phyloP scores from a whole-genome alignment of 306 rosid species.

The Pyrus communis region DNA sequence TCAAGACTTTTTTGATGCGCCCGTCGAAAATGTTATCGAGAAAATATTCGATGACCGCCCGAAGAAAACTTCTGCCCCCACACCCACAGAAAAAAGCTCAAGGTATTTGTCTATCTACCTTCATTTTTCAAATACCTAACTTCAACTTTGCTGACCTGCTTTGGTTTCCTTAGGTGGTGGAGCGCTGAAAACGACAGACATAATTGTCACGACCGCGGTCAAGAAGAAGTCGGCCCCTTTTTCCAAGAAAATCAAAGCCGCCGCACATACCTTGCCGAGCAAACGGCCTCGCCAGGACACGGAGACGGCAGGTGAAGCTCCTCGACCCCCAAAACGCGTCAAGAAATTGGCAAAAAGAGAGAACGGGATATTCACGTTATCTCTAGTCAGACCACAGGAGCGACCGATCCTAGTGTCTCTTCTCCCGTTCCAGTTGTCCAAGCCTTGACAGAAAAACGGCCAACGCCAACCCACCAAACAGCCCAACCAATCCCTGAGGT shows the following conservation, averaged over 20 bases:
- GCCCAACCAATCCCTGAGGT: accelerated
- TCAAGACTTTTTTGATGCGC: accelerated
- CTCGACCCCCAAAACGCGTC: accelerated
- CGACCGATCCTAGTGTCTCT: too few species aligned
- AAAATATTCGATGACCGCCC: accelerated
- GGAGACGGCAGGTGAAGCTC: accelerated
- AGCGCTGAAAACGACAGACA: too few species aligned
- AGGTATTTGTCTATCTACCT: too few species aligned
- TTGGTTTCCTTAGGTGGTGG: too few species aligned
- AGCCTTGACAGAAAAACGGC: too few species aligned
- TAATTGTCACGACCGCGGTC: accelerated
- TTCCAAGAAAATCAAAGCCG: accelerated
- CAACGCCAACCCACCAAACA: too few species aligned
- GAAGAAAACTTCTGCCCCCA: accelerated
- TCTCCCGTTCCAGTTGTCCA: accelerated
- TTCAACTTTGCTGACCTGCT: too few species aligned
- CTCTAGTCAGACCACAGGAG: accelerated
- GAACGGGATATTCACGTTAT: too few species aligned
- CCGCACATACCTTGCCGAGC: accelerated
- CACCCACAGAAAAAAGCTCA: accelerated
- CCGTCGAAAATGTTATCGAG: too few species aligned
- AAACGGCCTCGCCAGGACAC: too few species aligned
- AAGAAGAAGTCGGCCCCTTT: too few species aligned
- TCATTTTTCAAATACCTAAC: too few species aligned
- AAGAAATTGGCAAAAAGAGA: accelerated